Conservation (phyloP, 116 monocot genomes). For the Papilionanthe hybrid region DNA sequence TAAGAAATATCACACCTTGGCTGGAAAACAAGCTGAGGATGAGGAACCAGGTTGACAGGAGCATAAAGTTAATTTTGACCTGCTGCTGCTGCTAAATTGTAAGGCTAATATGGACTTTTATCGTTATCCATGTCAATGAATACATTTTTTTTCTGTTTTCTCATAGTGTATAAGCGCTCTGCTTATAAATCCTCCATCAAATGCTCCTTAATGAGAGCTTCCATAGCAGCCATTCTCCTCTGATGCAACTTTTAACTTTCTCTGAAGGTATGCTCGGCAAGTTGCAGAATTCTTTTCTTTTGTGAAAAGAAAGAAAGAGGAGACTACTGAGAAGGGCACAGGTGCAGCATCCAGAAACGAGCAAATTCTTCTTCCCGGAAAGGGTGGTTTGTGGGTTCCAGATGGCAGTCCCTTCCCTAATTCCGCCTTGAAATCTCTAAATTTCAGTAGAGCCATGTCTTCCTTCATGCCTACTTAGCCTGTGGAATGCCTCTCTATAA, state of each 20-base stretch:
- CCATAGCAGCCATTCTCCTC: neutral
- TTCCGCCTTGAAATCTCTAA: conserved; percentile 36
- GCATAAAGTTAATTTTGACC: neutral
- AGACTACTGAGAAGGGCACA: conserved; percentile 7
- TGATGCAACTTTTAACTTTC: neutral
- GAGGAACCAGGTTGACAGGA: neutral
- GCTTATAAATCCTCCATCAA: no score
- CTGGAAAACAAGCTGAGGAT: neutral
- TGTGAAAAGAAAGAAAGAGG: conserved; percentile 72
- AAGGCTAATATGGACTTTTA: neutral
- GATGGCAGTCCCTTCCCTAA: conserved; percentile 26
- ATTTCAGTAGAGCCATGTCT: conserved; percentile 59
- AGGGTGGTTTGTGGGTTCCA: conserved; percentile 57
- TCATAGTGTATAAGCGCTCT: neutral
- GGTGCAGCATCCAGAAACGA: conserved; percentile 12
- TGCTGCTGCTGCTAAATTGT: neutral
- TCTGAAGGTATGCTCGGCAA: conserved; percentile 71
- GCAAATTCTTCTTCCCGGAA: conserved; percentile 39
- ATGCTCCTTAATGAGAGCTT: no score
- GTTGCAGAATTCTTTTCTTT: conserved; percentile 89
- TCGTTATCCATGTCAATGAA: neutral
- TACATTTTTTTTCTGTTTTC: neutral
- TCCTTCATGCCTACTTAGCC: conserved; percentile 18
- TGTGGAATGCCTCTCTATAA: no score
- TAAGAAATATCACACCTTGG: neutral